Base-by-base conservation (phyloP, 345 rosid genomes). In the Sonneratia alba region DNA sequence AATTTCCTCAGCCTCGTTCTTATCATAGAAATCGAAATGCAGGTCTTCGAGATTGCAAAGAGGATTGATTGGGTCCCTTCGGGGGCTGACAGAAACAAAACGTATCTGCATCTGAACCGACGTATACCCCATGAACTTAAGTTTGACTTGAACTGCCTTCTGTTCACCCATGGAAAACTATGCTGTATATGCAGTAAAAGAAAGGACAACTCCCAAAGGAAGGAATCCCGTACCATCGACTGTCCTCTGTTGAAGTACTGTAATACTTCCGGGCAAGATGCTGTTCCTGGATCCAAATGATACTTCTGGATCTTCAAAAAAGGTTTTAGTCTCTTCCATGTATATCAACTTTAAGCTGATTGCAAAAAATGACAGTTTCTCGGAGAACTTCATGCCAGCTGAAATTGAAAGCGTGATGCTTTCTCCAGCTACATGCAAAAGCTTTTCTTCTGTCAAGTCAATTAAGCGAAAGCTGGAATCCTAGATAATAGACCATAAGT, bases 1-100 rank as follows among this genome's bases (percentile, higher is more conserved):
- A 56, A 27, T 32, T 36, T 72, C 55, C 49, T 73, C 42, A 57
- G 38, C 36, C 38, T 11, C 36, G 27, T 62, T 36, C 49, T 10
- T 38, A 70, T 62, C 27, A 27, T 36, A 49, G 49, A 64, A 38
- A 40, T 27, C 38, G 70, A 19, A 4, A 8, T 78, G 77, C 84
- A 94, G 98, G 97, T 89, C 15, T 89, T 87, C 74, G 96, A 94
- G 90, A 91, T 94, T 70, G 72, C 93, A 45, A 94, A 89, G 83
- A 83, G 87, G 59, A 77, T 91, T 67, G 95, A 96, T 42, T 94
- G 98, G 98, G 86, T 94, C 14, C 98, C 98, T 24, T 67, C 81
- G 74, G 78, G 59, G 37, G 93, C 95, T 6, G 93, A 94, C 76
- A 84, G 89, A 78, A 85, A 88, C 42, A 94, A 87, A 84, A 78